Evolutionary conservation across 441 rosid genomes (phyloP), one percentile per base, ranked within the genome.

Genomic region (Eruca vesicaria): DNA sequence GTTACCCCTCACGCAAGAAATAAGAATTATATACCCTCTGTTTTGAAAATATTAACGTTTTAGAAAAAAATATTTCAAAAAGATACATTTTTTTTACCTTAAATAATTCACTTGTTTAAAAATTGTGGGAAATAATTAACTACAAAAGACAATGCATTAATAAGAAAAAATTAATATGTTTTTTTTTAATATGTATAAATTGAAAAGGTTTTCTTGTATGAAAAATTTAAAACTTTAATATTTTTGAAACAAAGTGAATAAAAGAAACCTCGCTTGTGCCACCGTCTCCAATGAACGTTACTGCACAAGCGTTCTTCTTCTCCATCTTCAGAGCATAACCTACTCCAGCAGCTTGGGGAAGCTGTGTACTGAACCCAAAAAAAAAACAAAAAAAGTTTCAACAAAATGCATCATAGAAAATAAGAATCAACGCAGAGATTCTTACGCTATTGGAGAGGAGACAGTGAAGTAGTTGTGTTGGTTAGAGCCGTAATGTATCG

Each of bases 251-350:
- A 23, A 23, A 23, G 26, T 1, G 26, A 23, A 23, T 38, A 1
- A 43, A 43, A 43, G 18, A 43, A 43, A 43, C 97, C 97, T 91
- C 93, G 71, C 95, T 91, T 20, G 93, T 82, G 48, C 85, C 82
- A 2, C 97, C 97, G 76, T 91, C 94, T 16, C 97, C 97, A 0
- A 82, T 61, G 63, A 82, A 88, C 20, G 93, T 72, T 5, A 87
- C 89, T 0, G 72, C 90, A 66, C 97, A 91, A 0, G 90, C 92
- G 26, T 87, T 83, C 73, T 86, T 86, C 68, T 80, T 77, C 6
- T 88, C 95, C 90, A 88, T 89, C 73, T 91, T 91, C n/a, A 91
- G 85, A 18, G 95, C 79, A 69, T 91, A 88, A 0, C 91, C 97
- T 64, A 82, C 79, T n/a, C 97, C 94, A 10, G 83, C 93, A 9